Base-by-base conservation (phyloP, 2,329 filamentous ascomycete genomes). In the Epichloe bromicola region DNA sequence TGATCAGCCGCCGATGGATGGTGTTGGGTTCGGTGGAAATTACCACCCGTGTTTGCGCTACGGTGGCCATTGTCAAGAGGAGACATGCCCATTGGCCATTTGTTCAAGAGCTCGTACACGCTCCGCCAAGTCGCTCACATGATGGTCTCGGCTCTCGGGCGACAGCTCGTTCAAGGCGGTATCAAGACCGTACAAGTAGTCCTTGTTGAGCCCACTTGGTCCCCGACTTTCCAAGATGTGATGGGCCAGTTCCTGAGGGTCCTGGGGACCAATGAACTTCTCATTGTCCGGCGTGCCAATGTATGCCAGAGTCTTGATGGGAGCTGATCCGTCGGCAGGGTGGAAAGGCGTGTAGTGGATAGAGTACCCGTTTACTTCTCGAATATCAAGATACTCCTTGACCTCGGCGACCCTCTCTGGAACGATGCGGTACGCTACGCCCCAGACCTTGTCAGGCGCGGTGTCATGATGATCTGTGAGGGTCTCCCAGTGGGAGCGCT, bases 291-390 rank as follows among this genome's bases (percentile, higher is more conserved):
- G 93, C 2, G 94, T 86, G 20, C 93, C 93, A 62, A 98, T 97
- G 67, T 98, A 98, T 2, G 95, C 88, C 55, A 96, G 78, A 53
- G 77, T 74, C 50, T 64, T 67, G 59, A 80, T 75, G 19, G 67
- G 58, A 4, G 62, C 51, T 14, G 64, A 61, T 26, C 62, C 62
- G 55, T 71, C 66, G 41, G 67, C 63, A n/a, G 67, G 60, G 60
- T 90, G 74, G 66, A 97, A 96, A 0, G 85, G 81, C 30, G 89
- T 88, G 67, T 89, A 88, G 68, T 96, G 90, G 58, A 95, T 94
- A 50, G 83, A 87, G 69, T 98, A 98, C 26, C 93, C 93, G 70
- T 97, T 95, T 63, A 97, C 95, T 69, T 98, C 93, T 44, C 93
- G 84, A 57, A 96, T 91, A 67, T 97, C 90, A 46, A 98, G 86